Base-by-base conservation (phyloP, 805 yeast genomes). In the Candida tibetensis region DNA sequence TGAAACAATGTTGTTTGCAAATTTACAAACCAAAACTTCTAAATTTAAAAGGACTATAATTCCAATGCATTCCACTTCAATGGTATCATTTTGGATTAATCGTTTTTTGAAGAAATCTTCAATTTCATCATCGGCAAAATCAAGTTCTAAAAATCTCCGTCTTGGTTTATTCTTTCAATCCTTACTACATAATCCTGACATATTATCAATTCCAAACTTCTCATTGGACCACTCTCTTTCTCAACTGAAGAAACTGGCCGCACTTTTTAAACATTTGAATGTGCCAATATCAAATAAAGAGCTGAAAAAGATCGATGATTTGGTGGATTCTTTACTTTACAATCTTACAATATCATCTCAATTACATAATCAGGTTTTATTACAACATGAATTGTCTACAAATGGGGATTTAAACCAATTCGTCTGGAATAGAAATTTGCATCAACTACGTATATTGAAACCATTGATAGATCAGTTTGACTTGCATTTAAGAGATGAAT, bases 311-410 rank as follows among this genome's bases (percentile, higher is more conserved):
- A 74, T 75, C 30, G 90, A 82, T 52, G 90, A 82, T 53, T 59
- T 82, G 39, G 74, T 80, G 6, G 90, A 82, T 53, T 69, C 82
- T 1, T 59, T 82, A n/a, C 58, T 82, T 12, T 86, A 82, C 53
- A 84, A 77, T 1, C 42, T 80, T 2, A 67, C 76, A 1, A 74
- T 76, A 68, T 36, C 64, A 10, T 50, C 60, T 9, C 79, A 81
- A 15, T 32, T 46, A 4, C 30, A 46, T 4, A 68, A 65, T 40
- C 53, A 51, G 34, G 25, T 37, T 18, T 15, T 30, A 18, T 22
- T 55, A 23, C 6, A 40, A 10, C 28, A 48, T 4, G 46, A 32
- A 36, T 29, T 61, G 18, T 28, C 33, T 17, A 27, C 47, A n/a
- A 51, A 42, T 26, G 44, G 44, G 15, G 60, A 59, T 36, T 38